These are phyloP conservation scores for Umbelopsis sp. DNA, from an alignment of 192 early-diverging fungal genomes.

Conservation along the genomic window DNA sequence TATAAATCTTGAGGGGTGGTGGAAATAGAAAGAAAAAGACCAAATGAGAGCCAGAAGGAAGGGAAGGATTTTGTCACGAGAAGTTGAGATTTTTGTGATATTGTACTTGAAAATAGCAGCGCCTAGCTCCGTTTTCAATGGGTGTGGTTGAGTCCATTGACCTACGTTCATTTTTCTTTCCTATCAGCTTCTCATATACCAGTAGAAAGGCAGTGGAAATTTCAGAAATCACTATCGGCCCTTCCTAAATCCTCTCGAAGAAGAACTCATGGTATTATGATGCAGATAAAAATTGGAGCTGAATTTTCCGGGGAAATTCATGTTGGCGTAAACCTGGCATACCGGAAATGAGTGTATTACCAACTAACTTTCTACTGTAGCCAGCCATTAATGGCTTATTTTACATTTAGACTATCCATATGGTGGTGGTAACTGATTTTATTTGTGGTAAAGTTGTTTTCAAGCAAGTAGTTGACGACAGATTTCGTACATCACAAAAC, in stretches of 20 bases:
- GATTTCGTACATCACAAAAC: too few species aligned
- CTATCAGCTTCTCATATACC: not conserved
- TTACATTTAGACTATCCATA: not conserved
- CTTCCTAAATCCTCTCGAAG: not conserved
- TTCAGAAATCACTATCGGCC: too few species aligned
- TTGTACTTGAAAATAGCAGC: not conserved
- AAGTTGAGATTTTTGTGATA: not conserved
- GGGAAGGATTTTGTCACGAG: not conserved
- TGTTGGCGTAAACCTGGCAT: not conserved
- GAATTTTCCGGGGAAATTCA: not conserved
- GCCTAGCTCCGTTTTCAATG: constrained; percentile 8
- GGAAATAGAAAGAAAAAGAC: not conserved
- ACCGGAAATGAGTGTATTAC: too few species aligned
- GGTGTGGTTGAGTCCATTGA: not conserved
- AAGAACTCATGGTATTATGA: not conserved
- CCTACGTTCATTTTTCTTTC: not conserved
- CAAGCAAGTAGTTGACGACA: too few species aligned
- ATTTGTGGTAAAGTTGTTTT: too few species aligned
- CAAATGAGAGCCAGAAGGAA: not conserved
- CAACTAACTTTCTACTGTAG: too few species aligned
- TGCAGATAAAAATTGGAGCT: not conserved
- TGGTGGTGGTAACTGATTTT: not conserved
- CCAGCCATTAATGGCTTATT: not conserved
- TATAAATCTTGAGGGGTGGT: not conserved
- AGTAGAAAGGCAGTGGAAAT: too few species aligned